Percentiles rank a stretch among this genome's conserved stretches.
Conservation (phyloP, 306 rosid species). For the Purshia tridentata region DNA sequence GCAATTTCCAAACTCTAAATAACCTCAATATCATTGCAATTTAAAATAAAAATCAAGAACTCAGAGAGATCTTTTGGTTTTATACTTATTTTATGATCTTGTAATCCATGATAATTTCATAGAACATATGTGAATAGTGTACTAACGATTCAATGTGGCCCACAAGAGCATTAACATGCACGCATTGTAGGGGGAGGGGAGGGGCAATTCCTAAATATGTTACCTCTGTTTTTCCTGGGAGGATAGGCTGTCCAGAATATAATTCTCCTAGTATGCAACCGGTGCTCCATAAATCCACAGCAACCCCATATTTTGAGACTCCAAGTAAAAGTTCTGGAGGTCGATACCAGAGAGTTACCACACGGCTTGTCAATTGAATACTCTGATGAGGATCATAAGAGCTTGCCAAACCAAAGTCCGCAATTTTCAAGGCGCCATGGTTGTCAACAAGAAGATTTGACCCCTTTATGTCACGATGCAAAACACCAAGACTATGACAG, state of each 20-base stretch:
- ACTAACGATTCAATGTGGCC: neutral
- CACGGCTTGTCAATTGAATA: conserved; percentile 81
- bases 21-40: neutral
- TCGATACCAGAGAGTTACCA: conserved; percentile 94
- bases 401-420: conserved; percentile 94
- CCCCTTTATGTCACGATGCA: conserved; percentile 99
- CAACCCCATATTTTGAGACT: conserved; percentile 83
- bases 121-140: neutral
- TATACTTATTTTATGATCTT: neutral
- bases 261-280: conserved; percentile 97
- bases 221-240: conserved; percentile 98
- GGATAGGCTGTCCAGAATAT: conserved; percentile 79
- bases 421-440: conserved; percentile 80
- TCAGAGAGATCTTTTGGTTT: neutral
- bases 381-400: conserved; percentile 60
- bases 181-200: neutral
- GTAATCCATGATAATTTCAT: neutral
- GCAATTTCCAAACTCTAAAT: neutral
- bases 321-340: conserved; percentile 98
- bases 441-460: conserved; percentile 87
- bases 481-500: conserved; percentile 82
- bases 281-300: conserved; percentile 90
- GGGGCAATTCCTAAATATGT: conserved; percentile 14
- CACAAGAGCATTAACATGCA: conserved; percentile 12
- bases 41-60: neutral